Evolutionary conservation across 176 grass and related monocot genomes (phyloP).

Genomic region (Olyra latifolia): DNA sequence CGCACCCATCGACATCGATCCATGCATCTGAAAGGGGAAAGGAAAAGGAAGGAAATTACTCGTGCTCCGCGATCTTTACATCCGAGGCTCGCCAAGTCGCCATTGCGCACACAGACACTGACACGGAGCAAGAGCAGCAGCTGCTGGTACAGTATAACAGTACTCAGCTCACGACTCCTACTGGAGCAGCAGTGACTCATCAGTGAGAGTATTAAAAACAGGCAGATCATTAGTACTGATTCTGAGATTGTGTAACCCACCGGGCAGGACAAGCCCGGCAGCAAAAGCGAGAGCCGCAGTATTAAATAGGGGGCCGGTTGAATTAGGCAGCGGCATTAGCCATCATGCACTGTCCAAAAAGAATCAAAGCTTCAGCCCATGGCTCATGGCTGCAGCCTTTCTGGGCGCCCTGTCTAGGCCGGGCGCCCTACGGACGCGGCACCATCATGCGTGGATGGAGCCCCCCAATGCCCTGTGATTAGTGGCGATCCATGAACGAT

Average conservation of each 20-base stretch:
- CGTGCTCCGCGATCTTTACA: constrained; percentile 45
- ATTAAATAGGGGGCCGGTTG: constrained; percentile 29
- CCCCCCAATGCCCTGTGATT: constrained; percentile 2
- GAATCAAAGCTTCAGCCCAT: constrained; percentile 23
- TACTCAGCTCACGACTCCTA: neutral
- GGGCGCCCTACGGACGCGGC: constrained; percentile 31
- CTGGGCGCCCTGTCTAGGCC: constrained; percentile 29
- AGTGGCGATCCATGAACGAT: constrained; percentile 8
- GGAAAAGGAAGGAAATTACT: neutral
- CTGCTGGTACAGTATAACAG: neutral
- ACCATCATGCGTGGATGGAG: constrained; percentile 17
- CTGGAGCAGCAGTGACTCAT: neutral
- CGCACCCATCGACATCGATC: neutral
- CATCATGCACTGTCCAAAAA: constrained; percentile 71
- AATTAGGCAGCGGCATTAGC: constrained; percentile 43
- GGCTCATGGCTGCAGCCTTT: constrained; percentile 43
- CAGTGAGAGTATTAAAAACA: neutral
- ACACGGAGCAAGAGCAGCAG: neutral
- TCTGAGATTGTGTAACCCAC: constrained; percentile 51
- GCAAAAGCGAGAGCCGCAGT: constrained; percentile 1
- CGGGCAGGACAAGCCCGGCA: constrained; percentile 8
- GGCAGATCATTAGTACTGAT: constrained; percentile 37
- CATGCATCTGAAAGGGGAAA: neutral
- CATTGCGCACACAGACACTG: neutral
- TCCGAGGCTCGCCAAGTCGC: neutral